phyloP scores from a whole-genome alignment of 768 basidiomycete genomes.

The Sistotremastrum niveocremeum region DNA sequence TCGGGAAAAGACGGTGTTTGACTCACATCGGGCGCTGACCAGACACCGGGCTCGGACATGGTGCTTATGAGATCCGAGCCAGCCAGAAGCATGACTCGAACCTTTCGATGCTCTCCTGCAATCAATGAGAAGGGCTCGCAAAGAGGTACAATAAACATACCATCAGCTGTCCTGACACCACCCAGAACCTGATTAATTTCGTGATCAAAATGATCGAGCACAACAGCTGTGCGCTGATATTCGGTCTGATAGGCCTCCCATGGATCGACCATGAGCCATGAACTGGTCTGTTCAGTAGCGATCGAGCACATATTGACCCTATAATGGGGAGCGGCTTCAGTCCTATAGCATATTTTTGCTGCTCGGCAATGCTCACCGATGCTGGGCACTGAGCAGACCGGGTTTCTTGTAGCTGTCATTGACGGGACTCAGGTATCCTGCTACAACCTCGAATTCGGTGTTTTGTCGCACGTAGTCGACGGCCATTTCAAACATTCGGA shows the following conservation, averaged over 20 bases:
- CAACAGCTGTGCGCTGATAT: constrained; percentile 93
- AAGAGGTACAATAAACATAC: constrained; percentile 16
- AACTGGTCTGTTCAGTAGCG: constrained; percentile 79
- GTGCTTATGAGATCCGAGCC: constrained; percentile 97
- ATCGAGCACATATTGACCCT: constrained; percentile 82
- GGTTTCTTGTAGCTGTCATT: constrained; percentile 95
- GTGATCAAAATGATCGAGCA: constrained; percentile 93
- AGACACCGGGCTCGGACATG: constrained; percentile 97
- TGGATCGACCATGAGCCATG: constrained; percentile 94
- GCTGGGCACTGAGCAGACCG: constrained; percentile 74
- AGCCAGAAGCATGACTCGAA: constrained; percentile 86
- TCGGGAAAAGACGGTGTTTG: background rate
- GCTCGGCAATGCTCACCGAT: constrained; percentile 53
- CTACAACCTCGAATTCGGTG: constrained; percentile 86
- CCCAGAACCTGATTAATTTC: constrained; percentile 81
- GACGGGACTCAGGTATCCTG: constrained; percentile 93
- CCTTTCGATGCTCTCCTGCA: constrained; percentile 51
- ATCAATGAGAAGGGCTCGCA: background rate
- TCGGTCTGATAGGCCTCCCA: constrained; percentile 89
- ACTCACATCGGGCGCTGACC: constrained; percentile 88
- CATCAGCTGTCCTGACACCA: constrained; percentile 53
- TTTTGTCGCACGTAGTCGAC: constrained; percentile 90
- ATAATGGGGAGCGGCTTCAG: constrained; percentile 11
- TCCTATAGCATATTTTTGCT: constrained; percentile 11
- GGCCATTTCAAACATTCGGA: constrained; percentile 99